These are phyloP conservation scores for Beta vulgaris DNA, from an alignment of 148 eudicot genomes.

Conservation along the genomic window DNA sequence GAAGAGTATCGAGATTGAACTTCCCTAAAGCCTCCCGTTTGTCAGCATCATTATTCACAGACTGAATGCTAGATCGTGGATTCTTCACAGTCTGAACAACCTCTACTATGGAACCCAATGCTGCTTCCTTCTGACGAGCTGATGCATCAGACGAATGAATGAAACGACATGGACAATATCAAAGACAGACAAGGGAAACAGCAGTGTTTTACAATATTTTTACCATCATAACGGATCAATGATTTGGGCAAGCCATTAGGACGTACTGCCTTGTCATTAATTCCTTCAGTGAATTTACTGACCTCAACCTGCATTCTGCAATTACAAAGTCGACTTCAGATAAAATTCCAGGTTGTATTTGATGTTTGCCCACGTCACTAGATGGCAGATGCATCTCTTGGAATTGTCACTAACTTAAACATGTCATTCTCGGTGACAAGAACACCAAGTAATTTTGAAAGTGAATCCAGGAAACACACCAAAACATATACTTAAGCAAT, in stretches of 20 bases:
- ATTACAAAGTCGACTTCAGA: slow-evolving; percentile 20
- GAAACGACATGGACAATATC: slow-evolving; percentile 13
- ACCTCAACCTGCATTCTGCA: slow-evolving; percentile 99
- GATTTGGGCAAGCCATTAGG: slow-evolving; percentile 95
- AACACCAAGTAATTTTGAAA: slow-evolving; percentile 1
- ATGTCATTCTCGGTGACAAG: neutral
- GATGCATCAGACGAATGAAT: slow-evolving; percentile 22
- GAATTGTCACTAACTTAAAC: neutral
- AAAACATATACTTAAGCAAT: neutral
- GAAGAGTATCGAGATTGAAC: slow-evolving; percentile 41
- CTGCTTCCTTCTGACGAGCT: slow-evolving; percentile 98
- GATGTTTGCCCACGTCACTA: neutral
- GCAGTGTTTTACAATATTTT: slow-evolving; percentile 1
- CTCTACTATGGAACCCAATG: slow-evolving; percentile 83
- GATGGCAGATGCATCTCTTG: neutral
- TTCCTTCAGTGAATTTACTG: slow-evolving; percentile 96
- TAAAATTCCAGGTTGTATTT: neutral
- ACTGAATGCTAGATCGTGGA: slow-evolving; percentile 54
- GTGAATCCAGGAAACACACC: neutral
- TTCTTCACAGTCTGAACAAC: slow-evolving; percentile 90
- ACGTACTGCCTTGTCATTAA: slow-evolving; percentile 67
- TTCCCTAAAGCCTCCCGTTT: slow-evolving; percentile 41
- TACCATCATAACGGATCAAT: slow-evolving; percentile 94
- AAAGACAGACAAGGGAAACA: neutral
- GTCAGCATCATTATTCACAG: slow-evolving; percentile 33